These are phyloP conservation scores for Linnemannia hyalina DNA, from an alignment of 192 early-diverging fungal genomes.

Conservation along the genomic window DNA sequence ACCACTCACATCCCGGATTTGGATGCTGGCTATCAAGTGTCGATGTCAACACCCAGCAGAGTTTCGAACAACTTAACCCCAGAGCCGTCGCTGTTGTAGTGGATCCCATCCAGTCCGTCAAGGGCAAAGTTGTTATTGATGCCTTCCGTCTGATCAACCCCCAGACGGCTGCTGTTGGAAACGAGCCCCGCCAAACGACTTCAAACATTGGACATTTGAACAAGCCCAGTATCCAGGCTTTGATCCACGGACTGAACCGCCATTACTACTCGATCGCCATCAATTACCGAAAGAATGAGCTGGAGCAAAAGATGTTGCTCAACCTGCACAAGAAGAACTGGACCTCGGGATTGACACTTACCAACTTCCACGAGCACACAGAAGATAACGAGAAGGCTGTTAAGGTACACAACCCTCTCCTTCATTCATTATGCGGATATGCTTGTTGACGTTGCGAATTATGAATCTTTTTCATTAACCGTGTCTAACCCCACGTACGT, in stretches of 20 bases:
- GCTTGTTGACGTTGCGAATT: neutral
- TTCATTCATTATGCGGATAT: neutral
- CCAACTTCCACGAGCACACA: slow-evolving; percentile 87
- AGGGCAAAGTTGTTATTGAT: slow-evolving; percentile 99
- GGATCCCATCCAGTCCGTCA: slow-evolving; percentile 99
- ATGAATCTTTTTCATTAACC: neutral
- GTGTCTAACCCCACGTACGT: slow-evolving; percentile 13
- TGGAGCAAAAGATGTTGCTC: slow-evolving; percentile 99
- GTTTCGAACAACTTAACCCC: slow-evolving; percentile 93
- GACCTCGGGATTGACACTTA: slow-evolving; percentile 92
- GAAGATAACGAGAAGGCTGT: slow-evolving; percentile 87
- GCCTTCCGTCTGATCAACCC: slow-evolving; percentile 98
- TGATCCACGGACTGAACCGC: slow-evolving; percentile 97
- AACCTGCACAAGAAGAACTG: slow-evolving; percentile 99
- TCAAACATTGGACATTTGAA: slow-evolving; percentile 99
- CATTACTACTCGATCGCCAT: slow-evolving; percentile 99
- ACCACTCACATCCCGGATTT: slow-evolving; percentile 99
- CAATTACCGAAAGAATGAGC: slow-evolving; percentile 99
- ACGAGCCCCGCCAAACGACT: slow-evolving; percentile 98
- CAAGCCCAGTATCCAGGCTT: slow-evolving; percentile 97
- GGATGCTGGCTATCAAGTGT: slow-evolving; percentile 99
- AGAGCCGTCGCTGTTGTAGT: slow-evolving; percentile 98
- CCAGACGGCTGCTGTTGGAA: slow-evolving; percentile 83
- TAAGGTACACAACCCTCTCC: slow-evolving; percentile 67
- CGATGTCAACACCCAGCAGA: slow-evolving; percentile 98